These are phyloP conservation scores for Diphasiastrum complanatum DNA, from an alignment of 83 land plant species.

Conservation along the genomic window DNA sequence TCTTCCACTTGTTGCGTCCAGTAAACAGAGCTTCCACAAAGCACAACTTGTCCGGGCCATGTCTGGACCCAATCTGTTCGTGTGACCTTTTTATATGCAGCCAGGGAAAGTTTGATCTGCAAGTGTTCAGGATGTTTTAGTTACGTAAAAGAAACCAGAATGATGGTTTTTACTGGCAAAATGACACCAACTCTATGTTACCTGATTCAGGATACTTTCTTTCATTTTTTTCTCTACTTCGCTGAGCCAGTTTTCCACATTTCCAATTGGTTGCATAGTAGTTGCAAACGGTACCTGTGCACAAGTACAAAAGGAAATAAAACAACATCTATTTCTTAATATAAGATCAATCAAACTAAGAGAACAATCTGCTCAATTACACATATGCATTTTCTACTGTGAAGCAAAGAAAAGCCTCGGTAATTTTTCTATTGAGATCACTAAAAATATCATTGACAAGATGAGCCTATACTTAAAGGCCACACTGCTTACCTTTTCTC, in stretches of 20 bases:
- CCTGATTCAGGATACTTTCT: slow-evolving; percentile 33
- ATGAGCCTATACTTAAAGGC: no score
- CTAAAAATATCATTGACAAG: no score
- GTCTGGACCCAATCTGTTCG: slow-evolving; percentile 38
- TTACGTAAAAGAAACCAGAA: no score
- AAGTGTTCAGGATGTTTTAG: neutral
- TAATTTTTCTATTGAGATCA: no score
- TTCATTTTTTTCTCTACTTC: slow-evolving; percentile 37
- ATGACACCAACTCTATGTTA: neutral
- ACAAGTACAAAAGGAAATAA: neutral
- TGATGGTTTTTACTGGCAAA: neutral
- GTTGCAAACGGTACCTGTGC: slow-evolving; percentile 34
- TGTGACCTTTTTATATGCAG: slow-evolving; percentile 22
- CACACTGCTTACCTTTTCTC: slow-evolving; percentile 38
- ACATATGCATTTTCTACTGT: no score
- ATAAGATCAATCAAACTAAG: no score
- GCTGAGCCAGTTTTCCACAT: slow-evolving; percentile 37
- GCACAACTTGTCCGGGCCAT: slow-evolving; percentile 41
- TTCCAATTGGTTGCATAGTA: slow-evolving; percentile 36
- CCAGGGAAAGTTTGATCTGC: slow-evolving; percentile 26
- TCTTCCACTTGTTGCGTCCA: slow-evolving; percentile 41
- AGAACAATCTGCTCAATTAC: no score
- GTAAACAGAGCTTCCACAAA: slow-evolving; percentile 35
- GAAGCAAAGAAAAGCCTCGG: no score
- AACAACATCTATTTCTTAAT: no score